Evolutionary conservation across 768 basidiomycete genomes (phyloP).

Genomic region (Roridomyces roridus): DNA sequence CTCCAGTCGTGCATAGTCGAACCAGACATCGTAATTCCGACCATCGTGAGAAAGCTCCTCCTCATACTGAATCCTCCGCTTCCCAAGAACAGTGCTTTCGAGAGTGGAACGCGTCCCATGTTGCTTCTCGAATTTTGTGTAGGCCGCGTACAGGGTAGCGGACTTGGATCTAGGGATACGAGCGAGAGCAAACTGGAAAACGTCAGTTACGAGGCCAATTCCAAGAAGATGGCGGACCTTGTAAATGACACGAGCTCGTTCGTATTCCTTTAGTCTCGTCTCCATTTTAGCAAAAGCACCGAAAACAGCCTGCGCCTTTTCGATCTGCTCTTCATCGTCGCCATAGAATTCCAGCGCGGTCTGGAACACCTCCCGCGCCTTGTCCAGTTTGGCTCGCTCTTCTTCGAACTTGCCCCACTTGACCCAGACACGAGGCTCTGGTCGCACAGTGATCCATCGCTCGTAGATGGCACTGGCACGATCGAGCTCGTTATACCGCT

Average conservation of each 20-base stretch:
- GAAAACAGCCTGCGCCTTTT: slow-evolving; percentile 95
- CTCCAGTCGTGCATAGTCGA: slow-evolving; percentile 93
- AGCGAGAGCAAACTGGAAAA: slow-evolving; percentile 85
- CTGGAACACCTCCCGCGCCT: slow-evolving; percentile 88
- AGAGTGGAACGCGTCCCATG: slow-evolving; percentile 88
- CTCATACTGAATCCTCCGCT: slow-evolving; percentile 98
- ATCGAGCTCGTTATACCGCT: slow-evolving; percentile 90
- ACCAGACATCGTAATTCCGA: slow-evolving; percentile 97
- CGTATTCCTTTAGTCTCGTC: slow-evolving; percentile 93
- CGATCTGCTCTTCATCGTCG: slow-evolving; percentile 90
- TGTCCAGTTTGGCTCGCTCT: slow-evolving; percentile 49
- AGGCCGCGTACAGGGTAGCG: slow-evolving; percentile 83
- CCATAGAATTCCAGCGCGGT: slow-evolving; percentile 90
- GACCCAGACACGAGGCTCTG: slow-evolving; percentile 26
- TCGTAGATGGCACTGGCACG: slow-evolving; percentile 94
- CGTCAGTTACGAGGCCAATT: slow-evolving; percentile 5
- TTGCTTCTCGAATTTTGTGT: slow-evolving; percentile 98
- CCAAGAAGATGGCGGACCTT: slow-evolving; percentile 76
- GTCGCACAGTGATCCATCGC: slow-evolving; percentile 76
- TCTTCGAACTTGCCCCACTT: slow-evolving; percentile 29
- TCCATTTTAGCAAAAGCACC: slow-evolving; percentile 97
- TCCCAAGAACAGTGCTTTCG: slow-evolving; percentile 93
- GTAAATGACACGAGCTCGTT: slow-evolving; percentile 95
- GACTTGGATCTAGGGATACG: slow-evolving; percentile 94
- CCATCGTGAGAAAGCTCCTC: slow-evolving; percentile 93